Base-by-base conservation (phyloP, 139 green algal species). In the Marvania coccoides region DNA sequence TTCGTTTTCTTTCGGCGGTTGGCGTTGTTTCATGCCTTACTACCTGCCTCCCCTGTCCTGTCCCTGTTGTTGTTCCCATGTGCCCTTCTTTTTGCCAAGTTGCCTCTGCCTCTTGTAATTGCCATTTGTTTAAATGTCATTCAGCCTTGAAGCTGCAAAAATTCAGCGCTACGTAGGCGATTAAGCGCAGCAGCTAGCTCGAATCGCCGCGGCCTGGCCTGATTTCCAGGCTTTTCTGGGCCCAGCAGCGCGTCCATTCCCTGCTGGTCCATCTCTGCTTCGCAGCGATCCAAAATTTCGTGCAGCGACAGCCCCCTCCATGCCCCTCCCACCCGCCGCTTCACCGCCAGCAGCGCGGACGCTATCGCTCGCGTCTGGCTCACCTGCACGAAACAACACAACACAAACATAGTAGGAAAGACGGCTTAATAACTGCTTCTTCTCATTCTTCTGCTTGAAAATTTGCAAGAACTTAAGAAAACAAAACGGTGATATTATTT, bases 161-260 rank as follows among this genome's bases (percentile, higher is more conserved):
- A 63, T 13, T 63, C 46, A 2, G 80, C 56, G 1, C 56, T 79
- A 23, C 84, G 70, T 33, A 91, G 58, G 1, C 84, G 56, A 58
- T 91, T 91, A n/a, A 90, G 6, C 2, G 84, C 84, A 35, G 81
- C 84, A 5, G 76, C 84, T 35, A 91, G 33, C 64, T 91, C 84
- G 58, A 87, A 82, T 3, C 57, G 34, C 2, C 84, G 61, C 5
- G 84, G 84, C 3, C 84, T 63, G 0, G 81, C 82, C 42, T 84
- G 62, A 45, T 82, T 74, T 38, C 84, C 81, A 3, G 62, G 45
- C 29, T 69, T 69, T n/a, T 47, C 30, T 7, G 57, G 36, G 4
- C 65, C 62, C 0, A 73, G 48, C 15, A 88, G 38, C 15, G 57
- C 62, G 47, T 86, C 82, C 47, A 89, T 12, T 2, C 82, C 82